Evolutionary conservation across 2,329 filamentous ascomycete genomes (phyloP).

Genomic region (Curvularia verruculosa): DNA sequence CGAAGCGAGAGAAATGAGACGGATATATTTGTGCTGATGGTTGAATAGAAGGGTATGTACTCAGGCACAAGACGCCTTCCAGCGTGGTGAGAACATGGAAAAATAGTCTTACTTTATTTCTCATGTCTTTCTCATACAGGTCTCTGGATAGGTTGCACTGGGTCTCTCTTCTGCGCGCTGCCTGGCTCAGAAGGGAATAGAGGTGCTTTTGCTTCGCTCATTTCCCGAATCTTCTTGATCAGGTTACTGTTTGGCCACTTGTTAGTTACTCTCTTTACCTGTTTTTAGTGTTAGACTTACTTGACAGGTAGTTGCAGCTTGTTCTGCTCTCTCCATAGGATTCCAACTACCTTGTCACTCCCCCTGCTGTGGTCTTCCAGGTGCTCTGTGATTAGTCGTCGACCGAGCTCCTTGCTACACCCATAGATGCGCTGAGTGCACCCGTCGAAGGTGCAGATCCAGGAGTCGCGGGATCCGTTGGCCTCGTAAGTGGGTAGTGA

Average conservation of each 20-base stretch:
- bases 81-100: not conserved
- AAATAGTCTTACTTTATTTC: no score
- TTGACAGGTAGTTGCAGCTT: slow-evolving; percentile 49
- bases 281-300: slow-evolving; percentile 27
- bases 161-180: not conserved
- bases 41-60: not conserved
- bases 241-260: slow-evolving; percentile 42
- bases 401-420: slow-evolving; percentile 62
- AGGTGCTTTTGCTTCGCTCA: slow-evolving; percentile 44
- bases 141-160: slow-evolving; percentile 20
- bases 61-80: not conserved
- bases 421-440: slow-evolving; percentile 69
- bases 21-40: not conserved
- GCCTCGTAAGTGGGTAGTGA: slow-evolving; percentile 44
- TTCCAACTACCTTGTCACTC: slow-evolving; percentile 56
- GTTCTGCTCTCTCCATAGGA: slow-evolving; percentile 62
- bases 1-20: not conserved
- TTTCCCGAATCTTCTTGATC: slow-evolving; percentile 55
- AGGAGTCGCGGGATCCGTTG: slow-evolving; percentile 66
- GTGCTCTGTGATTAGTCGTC: slow-evolving; percentile 65
- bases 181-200: slow-evolving; percentile 27
- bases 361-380: slow-evolving; percentile 66
- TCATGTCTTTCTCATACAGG: slow-evolving; percentile 9
- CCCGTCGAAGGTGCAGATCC: slow-evolving; percentile 68
- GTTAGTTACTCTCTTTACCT: not conserved